phyloP scores from a whole-genome alignment of 2,329 filamentous ascomycete species.

The Acephala macrosclerotiorum region DNA sequence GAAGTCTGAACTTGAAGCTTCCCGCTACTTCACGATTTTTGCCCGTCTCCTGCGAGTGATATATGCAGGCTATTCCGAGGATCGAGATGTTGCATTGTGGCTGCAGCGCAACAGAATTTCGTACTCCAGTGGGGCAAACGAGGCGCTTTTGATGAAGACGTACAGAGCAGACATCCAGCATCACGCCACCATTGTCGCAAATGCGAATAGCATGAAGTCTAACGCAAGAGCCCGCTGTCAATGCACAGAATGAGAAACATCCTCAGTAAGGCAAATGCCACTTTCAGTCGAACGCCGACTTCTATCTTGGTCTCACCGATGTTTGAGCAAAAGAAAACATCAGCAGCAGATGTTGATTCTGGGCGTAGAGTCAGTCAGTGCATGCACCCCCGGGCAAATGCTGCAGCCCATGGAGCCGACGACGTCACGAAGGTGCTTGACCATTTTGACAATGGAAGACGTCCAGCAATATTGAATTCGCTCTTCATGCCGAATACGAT shows the following conservation, averaged over 20 bases:
- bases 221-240: background rate
- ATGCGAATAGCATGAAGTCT: constrained; percentile 1
- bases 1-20: background rate
- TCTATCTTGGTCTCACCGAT: background rate
- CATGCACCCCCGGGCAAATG: constrained; percentile 6
- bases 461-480: background rate
- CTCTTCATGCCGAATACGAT: background rate
- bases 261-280: background rate
- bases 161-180: background rate
- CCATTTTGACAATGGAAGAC: background rate
- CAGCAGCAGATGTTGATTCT: background rate
- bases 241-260: constrained; percentile 7
- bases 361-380: constrained; percentile 5
- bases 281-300: background rate
- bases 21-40: background rate
- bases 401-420: background rate
- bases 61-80: background rate
- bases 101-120: background rate
- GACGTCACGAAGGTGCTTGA: background rate
- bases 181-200: constrained; percentile 5
- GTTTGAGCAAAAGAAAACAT: background rate
- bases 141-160: background rate
- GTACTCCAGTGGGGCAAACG: constrained; percentile 1
- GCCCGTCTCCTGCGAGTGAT: constrained; percentile 7
- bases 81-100: background rate